These are phyloP conservation scores for Acrasis kona DNA, from an alignment of 78 protist genomes.

Conservation along the genomic window DNA sequence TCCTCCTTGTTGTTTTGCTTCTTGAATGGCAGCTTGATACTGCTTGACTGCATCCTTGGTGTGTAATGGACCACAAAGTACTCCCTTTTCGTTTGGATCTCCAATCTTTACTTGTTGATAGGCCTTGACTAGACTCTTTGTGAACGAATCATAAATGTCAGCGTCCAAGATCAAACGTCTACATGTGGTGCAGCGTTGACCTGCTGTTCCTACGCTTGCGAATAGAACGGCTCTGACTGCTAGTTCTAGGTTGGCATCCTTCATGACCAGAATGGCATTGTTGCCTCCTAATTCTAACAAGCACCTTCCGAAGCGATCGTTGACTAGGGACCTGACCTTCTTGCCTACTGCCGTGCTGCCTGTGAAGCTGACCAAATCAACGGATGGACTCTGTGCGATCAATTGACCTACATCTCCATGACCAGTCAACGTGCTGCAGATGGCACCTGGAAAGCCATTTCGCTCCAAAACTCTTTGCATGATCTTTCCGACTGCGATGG, in stretches of 20 bases:
- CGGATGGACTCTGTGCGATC: slow-evolving; percentile 45
- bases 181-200: slow-evolving; percentile 82
- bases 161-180: slow-evolving; percentile 78
- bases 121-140: slow-evolving; percentile 48
- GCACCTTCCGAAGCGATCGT: slow-evolving; percentile 60
- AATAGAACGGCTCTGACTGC: slow-evolving; percentile 56
- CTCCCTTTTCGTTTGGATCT: slow-evolving; percentile 48
- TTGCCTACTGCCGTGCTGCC: slow-evolving; percentile 69
- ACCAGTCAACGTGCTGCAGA: slow-evolving; percentile 41
- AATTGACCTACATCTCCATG: slow-evolving; percentile 51
- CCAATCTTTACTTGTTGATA: slow-evolving; percentile 56
- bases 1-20: slow-evolving; percentile 64
- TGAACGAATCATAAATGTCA: slow-evolving; percentile 41
- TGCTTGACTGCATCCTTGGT: slow-evolving; percentile 55
- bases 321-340: slow-evolving; percentile 39
- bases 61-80: slow-evolving; percentile 77
- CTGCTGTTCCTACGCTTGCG: slow-evolving; percentile 84
- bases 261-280: slow-evolving; percentile 76
- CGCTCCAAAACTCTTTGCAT: slow-evolving; percentile 52
- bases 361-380: slow-evolving; percentile 78
- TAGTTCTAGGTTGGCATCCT: slow-evolving; percentile 72
- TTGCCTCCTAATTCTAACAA: slow-evolving; percentile 86
- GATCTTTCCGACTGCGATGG: slow-evolving; percentile 64
- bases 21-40: slow-evolving; percentile 56
- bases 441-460: slow-evolving; percentile 50